Evolutionary conservation across 2,329 filamentous ascomycete genomes (phyloP).

Genomic region (Fusarium sp.): DNA sequence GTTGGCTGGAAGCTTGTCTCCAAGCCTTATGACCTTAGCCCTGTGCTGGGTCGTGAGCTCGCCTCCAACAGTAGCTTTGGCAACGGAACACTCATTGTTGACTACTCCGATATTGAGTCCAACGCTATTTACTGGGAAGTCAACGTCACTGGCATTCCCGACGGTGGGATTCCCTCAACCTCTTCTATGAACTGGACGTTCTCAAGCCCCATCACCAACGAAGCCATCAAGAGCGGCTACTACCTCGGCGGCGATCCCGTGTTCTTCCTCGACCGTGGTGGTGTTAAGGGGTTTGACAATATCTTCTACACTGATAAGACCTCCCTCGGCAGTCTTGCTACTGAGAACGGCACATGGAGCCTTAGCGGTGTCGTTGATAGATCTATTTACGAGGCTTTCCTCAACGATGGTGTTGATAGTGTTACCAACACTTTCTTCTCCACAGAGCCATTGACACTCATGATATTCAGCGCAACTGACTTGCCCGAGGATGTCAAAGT

Average conservation of each 20-base stretch:
- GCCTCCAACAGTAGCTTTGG: slow-evolving; percentile 55
- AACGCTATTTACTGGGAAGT: slow-evolving; percentile 66
- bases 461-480: slow-evolving; percentile 32
- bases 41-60: slow-evolving; percentile 58
- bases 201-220: slow-evolving; percentile 38
- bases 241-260: slow-evolving; percentile 42
- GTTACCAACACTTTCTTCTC: slow-evolving; percentile 48
- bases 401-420: slow-evolving; percentile 49
- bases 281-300: slow-evolving; percentile 44
- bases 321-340: slow-evolving; percentile 34
- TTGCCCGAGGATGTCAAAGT: slow-evolving; percentile 35
- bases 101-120: slow-evolving; percentile 55
- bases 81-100: slow-evolving; percentile 60
- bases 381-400: slow-evolving; percentile 50
- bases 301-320: slow-evolving; percentile 49
- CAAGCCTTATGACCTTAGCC: slow-evolving; percentile 59
- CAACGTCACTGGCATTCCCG: slow-evolving; percentile 57
- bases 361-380: slow-evolving; percentile 50
- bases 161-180: slow-evolving; percentile 17
- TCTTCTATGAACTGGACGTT: slow-evolving; percentile 47
- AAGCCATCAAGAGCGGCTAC: slow-evolving; percentile 43
- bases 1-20: slow-evolving; percentile 63
- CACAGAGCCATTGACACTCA: slow-evolving; percentile 39
- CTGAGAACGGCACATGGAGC: slow-evolving; percentile 35
- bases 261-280: slow-evolving; percentile 46